Base-by-base conservation (phyloP, 1,284 basidiomycete genomes). In the Ustilago trichophora region DNA sequence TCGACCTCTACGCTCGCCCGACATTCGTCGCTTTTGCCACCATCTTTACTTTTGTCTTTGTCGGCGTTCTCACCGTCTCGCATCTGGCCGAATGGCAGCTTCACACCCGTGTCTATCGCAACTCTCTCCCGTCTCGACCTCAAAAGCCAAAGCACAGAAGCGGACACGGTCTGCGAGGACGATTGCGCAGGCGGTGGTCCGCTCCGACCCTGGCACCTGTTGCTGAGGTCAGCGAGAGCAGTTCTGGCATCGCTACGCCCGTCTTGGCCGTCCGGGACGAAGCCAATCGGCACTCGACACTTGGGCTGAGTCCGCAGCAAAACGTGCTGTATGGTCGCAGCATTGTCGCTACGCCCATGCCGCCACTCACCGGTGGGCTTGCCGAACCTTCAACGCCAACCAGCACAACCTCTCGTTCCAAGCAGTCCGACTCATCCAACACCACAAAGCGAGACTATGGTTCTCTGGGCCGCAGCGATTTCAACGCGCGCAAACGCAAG, bases 11-110 rank as follows among this genome's bases (percentile, higher is more conserved):
- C 82, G 84, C 85, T 37, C 85, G 93, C 29, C 88, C 90, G 3
- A 83, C 90, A 0, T 98, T 96, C 80, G 85, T 95, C 13, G 89
- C 88, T 15, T 84, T 87, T 37, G 82, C 85, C 2, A 86, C 91
- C 26, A 78, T 89, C 19, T 81, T 87, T 19, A 86, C 86, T 56
- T 85, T 95, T 19, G 82, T 85, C 32, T 83, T 87, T 46, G 90
- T 91, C 74, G 84, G 90, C 25, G 65, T 80, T 4, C 64, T 80
- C n/a, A 53, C 63, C 13, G 60, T 78, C 12, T 69, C 74, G 24
- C 76, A 74, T 54, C 55, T 78, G 26, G 69, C 74, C 16, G 75
- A 73, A 83, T 48, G 77, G 83, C 75, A 78, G 62, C 72, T 80
- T 3, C 60, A 73, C 15, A 51, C 58, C 9, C 40, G 54, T 4